These are phyloP conservation scores for Rubia tinctorum DNA, from an alignment of 305 asterid genomes.

Conservation along the genomic window DNA sequence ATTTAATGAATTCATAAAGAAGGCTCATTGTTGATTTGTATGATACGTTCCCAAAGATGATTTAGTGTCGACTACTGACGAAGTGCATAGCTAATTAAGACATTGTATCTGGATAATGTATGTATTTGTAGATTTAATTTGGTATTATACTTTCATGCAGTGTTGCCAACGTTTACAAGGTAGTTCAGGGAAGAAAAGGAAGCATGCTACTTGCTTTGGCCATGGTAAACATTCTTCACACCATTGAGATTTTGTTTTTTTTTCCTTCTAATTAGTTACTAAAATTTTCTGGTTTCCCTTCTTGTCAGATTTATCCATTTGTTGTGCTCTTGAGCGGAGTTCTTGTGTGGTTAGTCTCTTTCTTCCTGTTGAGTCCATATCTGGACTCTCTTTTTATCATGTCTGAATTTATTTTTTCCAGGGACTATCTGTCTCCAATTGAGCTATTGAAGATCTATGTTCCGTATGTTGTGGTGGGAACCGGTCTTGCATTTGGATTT, in stretches of 20 bases:
- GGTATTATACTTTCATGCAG: constrained; percentile 42
- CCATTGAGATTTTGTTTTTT: constrained; percentile 1
- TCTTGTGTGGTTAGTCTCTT: constrained; percentile 37
- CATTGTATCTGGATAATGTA: neutral
- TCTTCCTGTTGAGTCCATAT: constrained; percentile 7
- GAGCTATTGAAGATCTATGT: constrained; percentile 66
- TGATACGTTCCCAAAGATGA: neutral
- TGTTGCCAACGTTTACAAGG: constrained; percentile 58
- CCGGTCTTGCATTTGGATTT: constrained; percentile 89
- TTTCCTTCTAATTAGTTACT: constrained; percentile 8
- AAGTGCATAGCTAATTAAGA: neutral
- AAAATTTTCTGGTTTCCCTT: constrained; percentile 8
- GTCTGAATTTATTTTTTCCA: constrained; percentile 30
- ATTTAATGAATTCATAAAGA: neutral
- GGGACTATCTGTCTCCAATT: constrained; percentile 81
- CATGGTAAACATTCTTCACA: constrained; percentile 49
- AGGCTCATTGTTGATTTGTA: neutral
- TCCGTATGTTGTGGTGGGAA: constrained; percentile 60
- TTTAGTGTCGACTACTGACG: neutral
- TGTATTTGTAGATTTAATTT: constrained; percentile 5
- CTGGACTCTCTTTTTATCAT: constrained; percentile 19
- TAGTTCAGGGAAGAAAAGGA: constrained; percentile 81
- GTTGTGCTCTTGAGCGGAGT: constrained; percentile 71
- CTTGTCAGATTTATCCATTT: constrained; percentile 70
- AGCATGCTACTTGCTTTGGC: constrained; percentile 82